Evolutionary conservation across 192 early-diverging fungal genomes (phyloP).

Genomic region (Haplosporangium gracile): DNA sequence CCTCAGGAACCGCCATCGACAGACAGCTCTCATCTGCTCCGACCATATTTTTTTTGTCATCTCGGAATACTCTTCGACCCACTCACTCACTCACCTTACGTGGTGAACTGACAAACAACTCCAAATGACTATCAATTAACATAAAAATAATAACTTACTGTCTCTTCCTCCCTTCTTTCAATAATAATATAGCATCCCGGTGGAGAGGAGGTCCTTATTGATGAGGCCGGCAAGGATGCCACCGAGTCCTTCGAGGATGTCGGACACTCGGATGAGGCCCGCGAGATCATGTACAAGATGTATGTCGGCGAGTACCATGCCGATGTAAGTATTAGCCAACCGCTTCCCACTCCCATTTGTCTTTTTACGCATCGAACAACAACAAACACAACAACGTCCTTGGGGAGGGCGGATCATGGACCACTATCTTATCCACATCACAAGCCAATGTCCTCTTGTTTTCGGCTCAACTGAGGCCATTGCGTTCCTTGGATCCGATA

Average conservation of each 20-base stretch:
- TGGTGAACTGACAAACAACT: neutral
- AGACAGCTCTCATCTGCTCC: neutral
- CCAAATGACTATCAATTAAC: neutral
- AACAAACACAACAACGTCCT: neutral
- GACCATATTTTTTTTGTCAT: neutral
- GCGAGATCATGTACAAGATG: slow-evolving; percentile 82
- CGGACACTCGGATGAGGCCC: slow-evolving; percentile 96
- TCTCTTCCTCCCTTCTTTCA: slow-evolving; percentile 8
- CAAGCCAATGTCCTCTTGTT: neutral
- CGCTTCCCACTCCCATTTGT: neutral
- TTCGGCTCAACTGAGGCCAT: neutral
- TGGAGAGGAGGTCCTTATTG: slow-evolving; percentile 96
- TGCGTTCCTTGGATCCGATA: slow-evolving; percentile 24
- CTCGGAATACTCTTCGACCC: neutral
- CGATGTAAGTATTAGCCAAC: slow-evolving; percentile 55
- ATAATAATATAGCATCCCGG: slow-evolving; percentile 85
- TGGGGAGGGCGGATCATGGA: neutral
- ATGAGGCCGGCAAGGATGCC: slow-evolving; percentile 91
- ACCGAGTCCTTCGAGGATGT: slow-evolving; percentile 97
- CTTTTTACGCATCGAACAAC: neutral
- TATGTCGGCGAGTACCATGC: slow-evolving; percentile 80
- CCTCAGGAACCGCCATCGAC: neutral
- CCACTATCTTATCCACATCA: neutral
- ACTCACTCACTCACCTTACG: neutral
- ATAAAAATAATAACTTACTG: too few relatives aligned